Percentiles rank a stretch among this genome's conserved stretches.
Evolutionary conservation across 1,284 basidiomycete species (phyloP).

Genomic region (Entoloma clypeatum): DNA sequence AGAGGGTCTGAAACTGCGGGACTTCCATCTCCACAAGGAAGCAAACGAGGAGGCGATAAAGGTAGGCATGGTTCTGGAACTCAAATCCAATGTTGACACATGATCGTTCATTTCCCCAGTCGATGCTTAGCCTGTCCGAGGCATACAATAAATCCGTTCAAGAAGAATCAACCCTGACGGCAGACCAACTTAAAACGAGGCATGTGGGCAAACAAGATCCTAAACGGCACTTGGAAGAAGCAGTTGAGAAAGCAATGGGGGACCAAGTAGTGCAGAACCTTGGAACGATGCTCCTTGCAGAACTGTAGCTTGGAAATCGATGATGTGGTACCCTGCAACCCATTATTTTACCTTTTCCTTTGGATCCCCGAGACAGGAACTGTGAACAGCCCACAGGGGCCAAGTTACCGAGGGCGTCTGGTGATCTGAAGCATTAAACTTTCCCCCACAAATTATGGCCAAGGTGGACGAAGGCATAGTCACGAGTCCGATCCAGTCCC

Average conservation of each 20-base stretch:
- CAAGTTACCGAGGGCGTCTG: too few species aligned
- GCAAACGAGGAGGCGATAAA: conserved; percentile 89
- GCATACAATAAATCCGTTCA: conserved; percentile 96
- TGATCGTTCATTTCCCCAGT: conserved; percentile 44
- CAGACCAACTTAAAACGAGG: conserved; percentile 90
- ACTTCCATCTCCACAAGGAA: conserved; percentile 85
- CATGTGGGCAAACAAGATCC: conserved; percentile 98
- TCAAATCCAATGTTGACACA: conserved; percentile 14
- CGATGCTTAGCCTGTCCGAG: conserved; percentile 88
- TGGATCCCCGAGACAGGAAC: too few species aligned
- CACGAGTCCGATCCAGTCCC: too few species aligned
- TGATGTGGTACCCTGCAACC: conserved; percentile 14
- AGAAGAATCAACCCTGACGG: conserved; percentile 88
- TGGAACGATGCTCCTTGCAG: conserved; percentile 88
- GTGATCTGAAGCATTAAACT: too few species aligned
- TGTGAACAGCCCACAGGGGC: too few species aligned
- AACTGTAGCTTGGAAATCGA: conserved; percentile 47
- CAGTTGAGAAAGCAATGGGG: conserved; percentile 95
- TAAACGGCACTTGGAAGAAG: conserved; percentile 93
- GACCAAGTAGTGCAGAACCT: conserved; percentile 94
- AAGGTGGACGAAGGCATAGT: too few species aligned
- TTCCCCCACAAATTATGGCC: too few species aligned
- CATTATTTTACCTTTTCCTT: too few species aligned
- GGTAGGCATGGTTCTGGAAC: conserved; percentile 41
- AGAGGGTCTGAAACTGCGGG: conserved; percentile 85